Conservation (phyloP, 2,329 filamentous ascomycete genomes). For the Aspergillus cejpii region DNA sequence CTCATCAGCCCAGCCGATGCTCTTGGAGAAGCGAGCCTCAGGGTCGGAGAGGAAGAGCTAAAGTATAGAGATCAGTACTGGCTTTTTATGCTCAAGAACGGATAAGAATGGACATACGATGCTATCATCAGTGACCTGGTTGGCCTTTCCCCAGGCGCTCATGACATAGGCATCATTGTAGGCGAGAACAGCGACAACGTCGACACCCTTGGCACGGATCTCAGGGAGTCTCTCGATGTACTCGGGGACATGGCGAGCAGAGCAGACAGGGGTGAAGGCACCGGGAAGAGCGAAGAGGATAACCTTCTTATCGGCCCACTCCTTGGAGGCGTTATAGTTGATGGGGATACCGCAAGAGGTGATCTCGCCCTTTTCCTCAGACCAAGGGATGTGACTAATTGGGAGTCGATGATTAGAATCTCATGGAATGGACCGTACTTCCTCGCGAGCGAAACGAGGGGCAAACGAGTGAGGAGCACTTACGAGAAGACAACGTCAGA, state of each 20-base stretch:
- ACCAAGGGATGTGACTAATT: slow-evolving; percentile 67
- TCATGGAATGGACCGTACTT: neutral
- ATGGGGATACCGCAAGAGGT: slow-evolving; percentile 71
- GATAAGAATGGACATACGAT: slow-evolving; percentile 46
- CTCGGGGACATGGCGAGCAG: slow-evolving; percentile 69
- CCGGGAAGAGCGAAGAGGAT: slow-evolving; percentile 63
- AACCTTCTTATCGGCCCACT: slow-evolving; percentile 65
- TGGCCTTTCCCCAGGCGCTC: slow-evolving; percentile 86
- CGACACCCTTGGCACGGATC: slow-evolving; percentile 73
- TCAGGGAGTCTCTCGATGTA: slow-evolving; percentile 66
- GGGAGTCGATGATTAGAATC: slow-evolving; percentile 10
- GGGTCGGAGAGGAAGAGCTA: slow-evolving; percentile 71
- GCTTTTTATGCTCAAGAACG: slow-evolving; percentile 7
- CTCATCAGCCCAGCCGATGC: slow-evolving; percentile 65
- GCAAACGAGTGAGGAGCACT: slow-evolving; percentile 24
- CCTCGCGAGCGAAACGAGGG: neutral
- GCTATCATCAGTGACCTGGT: slow-evolving; percentile 65
- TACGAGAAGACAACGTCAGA: slow-evolving; percentile 69
- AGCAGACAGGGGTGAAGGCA: slow-evolving; percentile 83
- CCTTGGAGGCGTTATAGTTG: slow-evolving; percentile 71
- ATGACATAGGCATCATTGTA: slow-evolving; percentile 83
- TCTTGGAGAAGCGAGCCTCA: slow-evolving; percentile 66
- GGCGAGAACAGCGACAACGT: slow-evolving; percentile 72
- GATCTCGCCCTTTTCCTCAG: slow-evolving; percentile 60
- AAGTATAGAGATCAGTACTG: neutral